phyloP scores from a whole-genome alignment of 2,329 filamentous ascomycete species.

The Xylogone sp. region DNA sequence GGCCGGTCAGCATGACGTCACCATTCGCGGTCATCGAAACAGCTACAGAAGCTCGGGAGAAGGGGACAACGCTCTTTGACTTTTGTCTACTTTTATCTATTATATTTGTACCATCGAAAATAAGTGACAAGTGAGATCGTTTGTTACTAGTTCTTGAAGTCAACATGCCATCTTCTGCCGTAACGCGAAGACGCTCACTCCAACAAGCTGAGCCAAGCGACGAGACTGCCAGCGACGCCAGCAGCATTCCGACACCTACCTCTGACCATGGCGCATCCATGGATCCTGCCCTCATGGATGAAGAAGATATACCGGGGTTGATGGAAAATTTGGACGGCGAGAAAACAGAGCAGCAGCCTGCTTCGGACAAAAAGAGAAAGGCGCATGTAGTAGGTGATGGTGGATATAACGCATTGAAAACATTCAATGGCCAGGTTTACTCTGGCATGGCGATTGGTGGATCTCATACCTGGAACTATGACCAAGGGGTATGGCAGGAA shows the following conservation, averaged over 20 bases:
- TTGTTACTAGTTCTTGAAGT: background rate
- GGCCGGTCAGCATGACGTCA: no score
- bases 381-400: background rate
- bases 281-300: background rate
- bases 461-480: conserved; percentile 33
- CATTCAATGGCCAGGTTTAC: conserved; percentile 21
- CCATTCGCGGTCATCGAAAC: no score
- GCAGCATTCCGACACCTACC: background rate
- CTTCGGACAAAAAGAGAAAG: background rate
- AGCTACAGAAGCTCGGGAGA: no score
- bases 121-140: no score
- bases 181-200: background rate
- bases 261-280: background rate
- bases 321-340: background rate
- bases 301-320: background rate
- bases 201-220: background rate
- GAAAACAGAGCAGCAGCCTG: background rate
- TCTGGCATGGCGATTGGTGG: conserved; percentile 34
- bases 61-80: no score
- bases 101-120: no score
- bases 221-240: background rate
- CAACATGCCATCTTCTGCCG: background rate
- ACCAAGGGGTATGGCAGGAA: conserved; percentile 31
- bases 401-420: background rate
- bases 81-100: no score